Percentiles rank a stretch among this genome's conserved stretches.
These are phyloP conservation scores for Gyromitra esculenta DNA, from an alignment of 2,329 filamentous ascomycete genomes.

Conservation along the genomic window DNA sequence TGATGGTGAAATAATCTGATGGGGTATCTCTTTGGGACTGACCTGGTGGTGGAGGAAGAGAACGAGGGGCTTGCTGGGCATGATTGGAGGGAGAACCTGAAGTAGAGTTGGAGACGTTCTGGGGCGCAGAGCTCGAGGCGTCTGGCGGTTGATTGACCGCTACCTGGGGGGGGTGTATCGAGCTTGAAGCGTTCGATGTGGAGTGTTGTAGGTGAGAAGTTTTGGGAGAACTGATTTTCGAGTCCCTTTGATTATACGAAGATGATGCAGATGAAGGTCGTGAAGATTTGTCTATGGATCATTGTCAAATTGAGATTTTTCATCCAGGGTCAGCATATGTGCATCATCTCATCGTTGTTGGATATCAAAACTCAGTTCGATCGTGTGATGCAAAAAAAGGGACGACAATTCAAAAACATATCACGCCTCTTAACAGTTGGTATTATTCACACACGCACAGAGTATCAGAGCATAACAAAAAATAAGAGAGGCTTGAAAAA, in stretches of 20 bases:
- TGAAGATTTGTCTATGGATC: constrained; percentile 44
- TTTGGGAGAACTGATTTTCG: constrained; percentile 51
- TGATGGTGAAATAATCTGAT: constrained; percentile 65
- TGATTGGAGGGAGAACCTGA: constrained; percentile 47
- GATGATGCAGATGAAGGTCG: constrained; percentile 46
- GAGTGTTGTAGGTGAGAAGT: constrained; percentile 40
- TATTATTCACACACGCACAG: background rate
- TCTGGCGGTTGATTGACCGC: constrained; percentile 52
- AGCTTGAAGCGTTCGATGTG: constrained; percentile 45
- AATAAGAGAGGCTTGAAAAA: constrained; percentile 7
- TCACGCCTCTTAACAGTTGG: constrained; percentile 24
- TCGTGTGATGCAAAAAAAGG: constrained; percentile 16
- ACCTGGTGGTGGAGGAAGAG: constrained; percentile 63
- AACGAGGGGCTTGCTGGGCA: constrained; percentile 61
- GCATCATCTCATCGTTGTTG: constrained; percentile 36
- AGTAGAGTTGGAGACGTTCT: constrained; percentile 37
- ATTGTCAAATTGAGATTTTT: constrained; percentile 39
- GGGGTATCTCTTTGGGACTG: constrained; percentile 61
- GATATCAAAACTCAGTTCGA: constrained; percentile 19
- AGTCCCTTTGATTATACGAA: constrained; percentile 49
- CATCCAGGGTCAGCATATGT: constrained; percentile 47
- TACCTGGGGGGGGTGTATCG: constrained; percentile 51
- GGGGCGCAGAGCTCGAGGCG: constrained; percentile 30
- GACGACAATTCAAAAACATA: constrained; percentile 31
- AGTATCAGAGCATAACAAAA: background rate